Conservation (phyloP, 1,284 basidiomycete species). For the Moesziomyces globuligerus region DNA sequence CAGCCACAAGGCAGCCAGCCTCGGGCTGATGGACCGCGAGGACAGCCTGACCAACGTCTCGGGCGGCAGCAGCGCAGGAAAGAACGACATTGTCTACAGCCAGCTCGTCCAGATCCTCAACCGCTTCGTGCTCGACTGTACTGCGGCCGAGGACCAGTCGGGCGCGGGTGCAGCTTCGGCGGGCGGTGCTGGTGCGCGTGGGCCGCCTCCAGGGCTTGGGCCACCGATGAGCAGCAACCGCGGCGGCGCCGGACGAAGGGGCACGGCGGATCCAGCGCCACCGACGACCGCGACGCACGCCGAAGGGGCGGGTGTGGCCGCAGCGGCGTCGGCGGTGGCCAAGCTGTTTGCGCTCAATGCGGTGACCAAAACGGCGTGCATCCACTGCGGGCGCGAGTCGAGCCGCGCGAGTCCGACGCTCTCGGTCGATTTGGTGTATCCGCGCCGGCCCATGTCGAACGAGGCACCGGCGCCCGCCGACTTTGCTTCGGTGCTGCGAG, state of each 20-base stretch:
- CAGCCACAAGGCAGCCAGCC: slow-evolving; percentile 78
- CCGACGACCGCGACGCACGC: slow-evolving; percentile 9
- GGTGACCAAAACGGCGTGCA: slow-evolving; percentile 73
- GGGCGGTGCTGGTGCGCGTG: slow-evolving; percentile 1
- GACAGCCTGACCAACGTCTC: slow-evolving; percentile 73
- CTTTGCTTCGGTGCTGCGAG: slow-evolving; percentile 78
- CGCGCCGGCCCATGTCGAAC: slow-evolving; percentile 75
- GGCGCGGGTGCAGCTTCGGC: not conserved
- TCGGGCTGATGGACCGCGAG: slow-evolving; percentile 90
- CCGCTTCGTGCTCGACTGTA: slow-evolving; percentile 83
- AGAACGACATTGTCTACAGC: slow-evolving; percentile 72
- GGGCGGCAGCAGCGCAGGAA: slow-evolving; percentile 29
- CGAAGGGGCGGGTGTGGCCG: slow-evolving; percentile 5
- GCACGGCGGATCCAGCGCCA: slow-evolving; percentile 9
- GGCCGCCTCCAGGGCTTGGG: slow-evolving; percentile 33
- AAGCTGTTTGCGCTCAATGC: slow-evolving; percentile 44
- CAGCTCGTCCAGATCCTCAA: slow-evolving; percentile 94
- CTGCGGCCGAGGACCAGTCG: slow-evolving; percentile 44
- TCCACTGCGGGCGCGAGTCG: slow-evolving; percentile 80
- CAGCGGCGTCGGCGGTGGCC: slow-evolving; percentile 11
- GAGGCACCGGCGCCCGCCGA: slow-evolving; percentile 72
- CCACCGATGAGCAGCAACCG: slow-evolving; percentile 39
- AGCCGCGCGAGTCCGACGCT: slow-evolving; percentile 48
- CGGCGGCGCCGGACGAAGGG: slow-evolving; percentile 19
- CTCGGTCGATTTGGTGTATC: slow-evolving; percentile 84